Conservation (phyloP, 2,329 filamentous ascomycete species). For the Emericellopsis atlantica region DNA sequence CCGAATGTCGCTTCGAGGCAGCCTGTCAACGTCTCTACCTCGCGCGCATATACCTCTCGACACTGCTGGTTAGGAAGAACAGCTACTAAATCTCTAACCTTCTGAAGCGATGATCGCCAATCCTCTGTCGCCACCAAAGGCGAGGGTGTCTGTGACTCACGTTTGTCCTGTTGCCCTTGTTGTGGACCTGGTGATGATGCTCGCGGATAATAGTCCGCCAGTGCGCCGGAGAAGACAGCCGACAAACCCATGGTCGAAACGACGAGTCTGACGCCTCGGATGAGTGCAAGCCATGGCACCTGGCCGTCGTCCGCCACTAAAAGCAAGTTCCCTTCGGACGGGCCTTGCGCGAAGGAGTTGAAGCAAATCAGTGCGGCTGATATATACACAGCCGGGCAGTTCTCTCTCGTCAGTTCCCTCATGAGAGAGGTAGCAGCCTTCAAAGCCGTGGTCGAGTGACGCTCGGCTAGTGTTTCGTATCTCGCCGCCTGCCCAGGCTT, state of each 20-base stretch:
- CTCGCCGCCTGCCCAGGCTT: constrained; percentile 1
- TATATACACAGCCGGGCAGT: constrained; percentile 10
- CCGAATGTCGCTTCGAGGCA: constrained; percentile 6
- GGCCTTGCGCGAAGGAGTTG: constrained; percentile 7
- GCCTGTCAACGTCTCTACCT: not conserved
- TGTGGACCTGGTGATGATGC: not conserved
- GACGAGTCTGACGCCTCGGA: constrained; percentile 8
- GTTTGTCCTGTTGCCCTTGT: not conserved
- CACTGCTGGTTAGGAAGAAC: not conserved
- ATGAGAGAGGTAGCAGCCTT: constrained; percentile 8
- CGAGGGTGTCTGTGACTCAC: not conserved
- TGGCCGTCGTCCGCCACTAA: constrained; percentile 6
- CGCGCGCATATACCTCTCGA: constrained; percentile 1
- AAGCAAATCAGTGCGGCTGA: constrained; percentile 10
- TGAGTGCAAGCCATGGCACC: constrained; percentile 8
- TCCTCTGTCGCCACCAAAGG: not conserved
- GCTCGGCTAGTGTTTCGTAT: constrained; percentile 8
- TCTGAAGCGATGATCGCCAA: constrained; percentile 6
- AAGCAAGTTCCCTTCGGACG: constrained; percentile 6
- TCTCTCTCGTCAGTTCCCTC: constrained; percentile 6
- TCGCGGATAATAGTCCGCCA: constrained; percentile 2
- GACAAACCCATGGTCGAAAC: constrained; percentile 5
- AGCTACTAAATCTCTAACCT: constrained; percentile 5
- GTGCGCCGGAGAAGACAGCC: constrained; percentile 5
- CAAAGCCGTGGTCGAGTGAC: constrained; percentile 7